phyloP scores from a whole-genome alignment of 139 green algal genomes.

The Auxenochlorella pyrenoidosa region DNA sequence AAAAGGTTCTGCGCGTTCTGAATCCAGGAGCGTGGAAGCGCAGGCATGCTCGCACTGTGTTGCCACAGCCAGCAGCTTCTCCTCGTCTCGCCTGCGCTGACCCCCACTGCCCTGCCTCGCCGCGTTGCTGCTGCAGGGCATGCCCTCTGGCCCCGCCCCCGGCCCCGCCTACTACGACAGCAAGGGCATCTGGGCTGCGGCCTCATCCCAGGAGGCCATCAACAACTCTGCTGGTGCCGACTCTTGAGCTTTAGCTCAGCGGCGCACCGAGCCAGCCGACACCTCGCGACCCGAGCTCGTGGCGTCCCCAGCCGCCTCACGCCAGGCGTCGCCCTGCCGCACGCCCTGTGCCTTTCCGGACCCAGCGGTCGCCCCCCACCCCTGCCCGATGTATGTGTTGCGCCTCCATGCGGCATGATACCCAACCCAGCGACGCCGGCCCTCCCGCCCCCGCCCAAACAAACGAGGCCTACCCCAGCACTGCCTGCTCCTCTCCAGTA shows the following conservation, averaged over 20 bases:
- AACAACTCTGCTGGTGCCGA: conserved; percentile 23
- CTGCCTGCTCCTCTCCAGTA: neutral
- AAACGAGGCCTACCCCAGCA: conserved; percentile 13
- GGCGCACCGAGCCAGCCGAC: too few species aligned
- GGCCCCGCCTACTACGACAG: conserved; percentile 14
- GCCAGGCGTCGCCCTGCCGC: too few species aligned
- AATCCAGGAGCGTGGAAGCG: too few species aligned
- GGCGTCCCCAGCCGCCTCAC: too few species aligned
- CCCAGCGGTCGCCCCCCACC: too few species aligned
- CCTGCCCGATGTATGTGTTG: neutral
- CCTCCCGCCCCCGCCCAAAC: neutral
- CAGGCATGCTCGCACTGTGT: neutral
- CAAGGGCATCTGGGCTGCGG: conserved; percentile 24
- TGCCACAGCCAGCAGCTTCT: neutral
- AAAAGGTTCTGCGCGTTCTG: too few species aligned
- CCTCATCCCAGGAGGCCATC: conserved; percentile 12
- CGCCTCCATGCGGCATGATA: conserved; percentile 12
- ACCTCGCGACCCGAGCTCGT: too few species aligned
- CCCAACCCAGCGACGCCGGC: neutral
- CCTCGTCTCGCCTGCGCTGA: neutral
- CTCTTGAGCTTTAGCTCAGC: neutral
- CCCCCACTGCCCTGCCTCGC: neutral
- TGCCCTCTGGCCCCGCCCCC: neutral
- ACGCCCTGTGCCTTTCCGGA: too few species aligned
- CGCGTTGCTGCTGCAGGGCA: neutral